phyloP scores from a whole-genome alignment of 169 alveolate species.

The Nephromyces sp. region DNA sequence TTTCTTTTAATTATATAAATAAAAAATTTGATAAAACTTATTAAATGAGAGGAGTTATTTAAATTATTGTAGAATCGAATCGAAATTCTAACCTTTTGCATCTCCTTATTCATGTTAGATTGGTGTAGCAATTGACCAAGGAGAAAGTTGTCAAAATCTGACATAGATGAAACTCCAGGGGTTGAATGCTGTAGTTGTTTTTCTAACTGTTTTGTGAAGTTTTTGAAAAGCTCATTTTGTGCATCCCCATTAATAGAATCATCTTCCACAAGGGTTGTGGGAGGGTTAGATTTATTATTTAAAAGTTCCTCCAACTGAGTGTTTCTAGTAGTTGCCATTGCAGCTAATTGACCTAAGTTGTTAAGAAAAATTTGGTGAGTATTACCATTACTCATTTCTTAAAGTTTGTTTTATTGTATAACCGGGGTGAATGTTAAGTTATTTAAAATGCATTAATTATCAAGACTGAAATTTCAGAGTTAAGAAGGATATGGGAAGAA shows the following conservation, averaged over 20 bases:
- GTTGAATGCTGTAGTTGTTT: not conserved
- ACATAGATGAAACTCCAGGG: not conserved
- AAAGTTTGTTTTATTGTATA: no score
- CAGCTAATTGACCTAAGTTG: no score
- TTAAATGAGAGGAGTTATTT: not conserved
- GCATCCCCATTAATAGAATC: not conserved
- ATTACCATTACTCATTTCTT: no score
- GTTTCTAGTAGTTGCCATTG: no score
- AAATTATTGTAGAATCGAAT: not conserved
- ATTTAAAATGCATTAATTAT: no score
- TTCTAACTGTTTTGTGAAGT: not conserved
- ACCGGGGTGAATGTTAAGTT: no score
- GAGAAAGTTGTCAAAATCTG: not conserved
- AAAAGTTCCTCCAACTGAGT: not conserved
- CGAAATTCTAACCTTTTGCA: not conserved
- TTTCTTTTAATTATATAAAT: not conserved
- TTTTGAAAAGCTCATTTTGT: not conserved
- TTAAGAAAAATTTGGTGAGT: no score
- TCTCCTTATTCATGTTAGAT: not conserved
- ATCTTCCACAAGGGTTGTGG: not conserved
- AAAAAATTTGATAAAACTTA: not conserved
- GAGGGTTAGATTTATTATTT: not conserved
- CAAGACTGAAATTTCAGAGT: no score
- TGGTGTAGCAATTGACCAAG: not conserved
- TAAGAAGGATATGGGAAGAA: no score